Percentiles rank a stretch among this genome's conserved stretches.
phyloP scores from a whole-genome alignment of 2,329 filamentous ascomycete species.

The Colletotrichum sp. region DNA sequence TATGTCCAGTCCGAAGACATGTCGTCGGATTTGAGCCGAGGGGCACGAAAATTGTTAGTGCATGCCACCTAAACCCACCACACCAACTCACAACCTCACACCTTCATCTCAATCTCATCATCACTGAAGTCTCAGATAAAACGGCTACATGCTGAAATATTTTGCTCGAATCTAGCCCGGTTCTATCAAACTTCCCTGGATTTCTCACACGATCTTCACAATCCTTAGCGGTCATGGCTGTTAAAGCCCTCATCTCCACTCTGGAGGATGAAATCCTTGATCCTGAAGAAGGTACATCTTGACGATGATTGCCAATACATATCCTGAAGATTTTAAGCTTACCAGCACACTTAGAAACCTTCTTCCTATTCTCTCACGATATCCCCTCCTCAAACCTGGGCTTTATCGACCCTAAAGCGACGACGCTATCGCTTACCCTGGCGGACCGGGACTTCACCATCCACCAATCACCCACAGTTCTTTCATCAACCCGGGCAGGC shows the following conservation, averaged over 20 bases:
- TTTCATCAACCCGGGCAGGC: conserved; percentile 75
- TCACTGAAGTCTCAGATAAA: neutral
- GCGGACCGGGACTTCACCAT: conserved; percentile 75
- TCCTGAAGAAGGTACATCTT: conserved; percentile 48
- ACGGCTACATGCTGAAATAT: neutral
- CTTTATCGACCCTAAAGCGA: conserved; percentile 77
- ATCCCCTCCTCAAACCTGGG: conserved; percentile 81
- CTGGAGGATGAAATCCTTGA: conserved; percentile 52
- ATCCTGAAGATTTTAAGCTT: neutral
- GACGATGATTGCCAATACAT: fast-evolving
- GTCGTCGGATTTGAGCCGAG: neutral
- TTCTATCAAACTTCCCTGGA: neutral
- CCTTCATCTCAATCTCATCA: neutral
- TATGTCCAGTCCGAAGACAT: neutral
- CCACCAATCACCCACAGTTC: conserved; percentile 81
- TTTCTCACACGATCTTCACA: neutral
- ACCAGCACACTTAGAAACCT: conserved; percentile 71
- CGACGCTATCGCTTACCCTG: conserved; percentile 70
- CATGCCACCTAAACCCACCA: neutral
- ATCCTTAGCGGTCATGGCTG: neutral
- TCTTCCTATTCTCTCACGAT: conserved; percentile 80
- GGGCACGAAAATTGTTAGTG: neutral
- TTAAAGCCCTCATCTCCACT: conserved; percentile 28
- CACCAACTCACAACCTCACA: neutral
- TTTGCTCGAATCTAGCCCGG: neutral